Conservation (phyloP, 2,329 filamentous ascomycete genomes). For the Lachnellula willkommii region DNA sequence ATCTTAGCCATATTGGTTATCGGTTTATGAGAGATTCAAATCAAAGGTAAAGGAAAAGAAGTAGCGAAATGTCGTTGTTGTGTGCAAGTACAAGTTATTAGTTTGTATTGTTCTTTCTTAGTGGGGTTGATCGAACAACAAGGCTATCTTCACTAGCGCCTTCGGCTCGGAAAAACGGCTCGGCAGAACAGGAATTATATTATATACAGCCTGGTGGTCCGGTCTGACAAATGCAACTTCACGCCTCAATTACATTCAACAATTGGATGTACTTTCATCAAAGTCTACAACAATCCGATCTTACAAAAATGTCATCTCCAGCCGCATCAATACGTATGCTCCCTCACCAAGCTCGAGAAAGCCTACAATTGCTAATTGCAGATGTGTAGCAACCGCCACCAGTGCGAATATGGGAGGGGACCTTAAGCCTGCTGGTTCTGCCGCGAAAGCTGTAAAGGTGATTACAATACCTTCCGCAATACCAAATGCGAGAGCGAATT, state of each 20-base stretch:
- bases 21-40: not conserved
- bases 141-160: not conserved
- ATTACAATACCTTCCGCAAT: not conserved
- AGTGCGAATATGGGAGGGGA: slow-evolving; percentile 24
- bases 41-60: not conserved
- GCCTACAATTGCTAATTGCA: slow-evolving; percentile 4
- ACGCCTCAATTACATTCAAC: not conserved
- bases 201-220: slow-evolving; percentile 9
- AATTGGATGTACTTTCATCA: slow-evolving; percentile 18
- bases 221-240: slow-evolving; percentile 14
- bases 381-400: slow-evolving; percentile 24
- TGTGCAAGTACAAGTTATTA: not conserved
- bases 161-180: not conserved
- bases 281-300: slow-evolving; percentile 17
- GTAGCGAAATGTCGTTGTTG: not conserved
- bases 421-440: slow-evolving; percentile 23
- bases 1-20: slow-evolving; percentile 53
- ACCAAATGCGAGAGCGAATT: not conserved
- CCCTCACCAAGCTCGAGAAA: not conserved
- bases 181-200: slow-evolving; percentile 9
- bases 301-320: slow-evolving; percentile 24
- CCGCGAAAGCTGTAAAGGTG: slow-evolving; percentile 26
- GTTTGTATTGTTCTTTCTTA: slow-evolving; percentile 4
- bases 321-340: slow-evolving; percentile 27
- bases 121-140: slow-evolving; percentile 6